Percentiles rank a stretch among this genome's conserved stretches.
Conservation (phyloP, 768 basidiomycete genomes). For the Sutorius australiensis region DNA sequence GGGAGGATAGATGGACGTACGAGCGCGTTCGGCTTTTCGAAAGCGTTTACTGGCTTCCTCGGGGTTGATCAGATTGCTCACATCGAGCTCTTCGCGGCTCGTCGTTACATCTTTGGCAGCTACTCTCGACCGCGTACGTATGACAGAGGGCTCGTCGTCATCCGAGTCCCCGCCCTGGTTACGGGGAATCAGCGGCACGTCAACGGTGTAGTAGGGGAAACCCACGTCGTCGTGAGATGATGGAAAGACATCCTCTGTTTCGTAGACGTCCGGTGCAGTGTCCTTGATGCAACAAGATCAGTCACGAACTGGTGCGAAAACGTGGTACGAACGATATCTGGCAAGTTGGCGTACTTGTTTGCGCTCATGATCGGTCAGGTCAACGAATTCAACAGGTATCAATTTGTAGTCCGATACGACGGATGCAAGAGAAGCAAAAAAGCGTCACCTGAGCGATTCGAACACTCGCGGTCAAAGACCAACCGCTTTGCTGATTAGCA, state of each 20-base stretch:
- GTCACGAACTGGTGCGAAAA: not conserved
- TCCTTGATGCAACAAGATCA: slow-evolving; percentile 48
- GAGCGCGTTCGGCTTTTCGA: slow-evolving; percentile 63
- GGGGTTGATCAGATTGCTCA: slow-evolving; percentile 55
- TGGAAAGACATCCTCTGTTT: slow-evolving; percentile 78
- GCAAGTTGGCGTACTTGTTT: slow-evolving; percentile 83
- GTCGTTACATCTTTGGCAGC: slow-evolving; percentile 35
- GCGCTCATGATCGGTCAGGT: slow-evolving; percentile 43
- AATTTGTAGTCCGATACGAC: not conserved
- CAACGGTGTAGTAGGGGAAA: slow-evolving; percentile 1
- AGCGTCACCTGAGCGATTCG: slow-evolving; percentile 60
- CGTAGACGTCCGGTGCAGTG: slow-evolving; percentile 88
- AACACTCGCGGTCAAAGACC: slow-evolving; percentile 61
- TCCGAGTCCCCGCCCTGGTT: slow-evolving; percentile 57
- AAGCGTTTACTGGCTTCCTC: slow-evolving; percentile 72
- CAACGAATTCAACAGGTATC: not conserved
- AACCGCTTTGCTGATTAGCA: slow-evolving; percentile 56
- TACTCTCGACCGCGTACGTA: slow-evolving; percentile 29
- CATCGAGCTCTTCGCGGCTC: slow-evolving; percentile 66
- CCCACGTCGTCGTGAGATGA: slow-evolving; percentile 50
- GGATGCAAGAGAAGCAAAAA: slow-evolving; percentile 26
- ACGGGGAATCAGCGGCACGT: slow-evolving; percentile 6
- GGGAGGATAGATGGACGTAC: slow-evolving; percentile 31
- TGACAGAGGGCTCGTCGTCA: slow-evolving; percentile 57
- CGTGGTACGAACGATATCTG: slow-evolving; percentile 74